A percentile compares a stretch with the other conserved stretches of the same genome.
Conservation (phyloP, 2,329 filamentous ascomycete genomes). For the Sarocladium brachiariae region DNA sequence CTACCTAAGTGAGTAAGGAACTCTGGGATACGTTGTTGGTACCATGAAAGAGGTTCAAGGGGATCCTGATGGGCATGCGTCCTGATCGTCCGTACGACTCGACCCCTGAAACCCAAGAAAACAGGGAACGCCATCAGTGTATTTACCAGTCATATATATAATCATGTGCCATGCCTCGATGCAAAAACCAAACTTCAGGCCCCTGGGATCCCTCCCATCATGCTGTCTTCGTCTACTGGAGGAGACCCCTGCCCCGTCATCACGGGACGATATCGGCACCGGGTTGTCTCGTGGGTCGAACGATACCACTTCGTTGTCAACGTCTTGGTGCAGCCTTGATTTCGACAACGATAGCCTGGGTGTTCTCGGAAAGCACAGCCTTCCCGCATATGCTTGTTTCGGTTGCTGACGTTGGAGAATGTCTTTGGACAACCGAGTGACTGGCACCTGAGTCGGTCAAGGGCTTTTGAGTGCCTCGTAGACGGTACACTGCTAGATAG, state of each 20-base stretch:
- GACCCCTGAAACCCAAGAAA: too few species aligned
- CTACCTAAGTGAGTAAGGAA: too few species aligned
- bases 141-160: neutral
- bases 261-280: slow-evolving; percentile 18
- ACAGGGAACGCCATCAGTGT: neutral
- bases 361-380: slow-evolving; percentile 20
- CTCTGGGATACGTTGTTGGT: neutral
- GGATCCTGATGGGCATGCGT: too few species aligned
- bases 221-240: slow-evolving; percentile 4
- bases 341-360: slow-evolving; percentile 19
- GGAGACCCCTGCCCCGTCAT: slow-evolving; percentile 3
- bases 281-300: slow-evolving; percentile 19
- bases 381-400: slow-evolving; percentile 25
- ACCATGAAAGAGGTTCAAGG: too few species aligned
- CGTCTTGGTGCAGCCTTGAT: slow-evolving; percentile 17
- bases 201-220: slow-evolving; percentile 1
- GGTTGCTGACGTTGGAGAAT: slow-evolving; percentile 24
- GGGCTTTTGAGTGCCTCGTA: neutral
- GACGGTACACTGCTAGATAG: neutral
- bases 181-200: neutral
- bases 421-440: slow-evolving; percentile 19
- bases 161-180: neutral
- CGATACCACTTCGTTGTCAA: slow-evolving; percentile 24
- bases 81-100: too few species aligned
- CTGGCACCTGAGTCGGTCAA: slow-evolving; percentile 15